phyloP scores from a whole-genome alignment of 495 filamentous ascomycete genomes.

The Tirmania nivea region DNA sequence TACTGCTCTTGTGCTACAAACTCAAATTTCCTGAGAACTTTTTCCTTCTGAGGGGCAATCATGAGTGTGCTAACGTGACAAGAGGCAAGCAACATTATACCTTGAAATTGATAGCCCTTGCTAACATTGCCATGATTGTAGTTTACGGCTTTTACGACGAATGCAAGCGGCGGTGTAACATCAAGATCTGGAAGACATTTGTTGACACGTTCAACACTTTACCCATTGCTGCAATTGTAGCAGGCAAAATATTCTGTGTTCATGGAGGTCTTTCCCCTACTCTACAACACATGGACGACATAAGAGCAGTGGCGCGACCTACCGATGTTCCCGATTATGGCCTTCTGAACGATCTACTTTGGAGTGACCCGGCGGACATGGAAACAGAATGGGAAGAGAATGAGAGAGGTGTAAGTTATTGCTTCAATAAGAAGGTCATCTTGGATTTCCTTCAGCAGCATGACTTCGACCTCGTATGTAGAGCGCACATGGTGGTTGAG shows the following conservation, averaged over 20 bases:
- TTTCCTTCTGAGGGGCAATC: slow-evolving; percentile 89
- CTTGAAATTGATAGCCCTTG: background rate
- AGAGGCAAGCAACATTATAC: slow-evolving; percentile 23
- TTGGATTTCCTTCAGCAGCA: slow-evolving; percentile 85
- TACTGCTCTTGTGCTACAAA: slow-evolving; percentile 93
- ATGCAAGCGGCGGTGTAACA: slow-evolving; percentile 90
- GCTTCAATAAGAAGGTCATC: slow-evolving; percentile 96
- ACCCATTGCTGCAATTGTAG: slow-evolving; percentile 89
- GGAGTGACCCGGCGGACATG: slow-evolving; percentile 97
- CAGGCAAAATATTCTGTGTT: slow-evolving; percentile 97
- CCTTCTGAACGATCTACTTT: slow-evolving; percentile 83
- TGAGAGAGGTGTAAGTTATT: slow-evolving; percentile 92
- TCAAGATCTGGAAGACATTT: slow-evolving; percentile 99
- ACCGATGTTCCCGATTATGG: slow-evolving; percentile 98
- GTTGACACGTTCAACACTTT: slow-evolving; percentile 95
- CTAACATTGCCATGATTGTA: background rate
- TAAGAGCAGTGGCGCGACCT: slow-evolving; percentile 80
- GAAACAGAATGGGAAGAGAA: slow-evolving; percentile 95
- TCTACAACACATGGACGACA: slow-evolving; percentile 93
- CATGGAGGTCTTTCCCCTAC: slow-evolving; percentile 88
- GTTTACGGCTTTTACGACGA: slow-evolving; percentile 99
- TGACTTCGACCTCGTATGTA: slow-evolving; percentile 92
- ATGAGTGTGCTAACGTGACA: slow-evolving; percentile 97
- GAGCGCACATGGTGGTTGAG: slow-evolving; percentile 98
- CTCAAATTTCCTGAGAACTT: slow-evolving; percentile 98